Evolutionary conservation across 768 basidiomycete species (phyloP).

Genomic region (Botryobasidium botryosum): DNA sequence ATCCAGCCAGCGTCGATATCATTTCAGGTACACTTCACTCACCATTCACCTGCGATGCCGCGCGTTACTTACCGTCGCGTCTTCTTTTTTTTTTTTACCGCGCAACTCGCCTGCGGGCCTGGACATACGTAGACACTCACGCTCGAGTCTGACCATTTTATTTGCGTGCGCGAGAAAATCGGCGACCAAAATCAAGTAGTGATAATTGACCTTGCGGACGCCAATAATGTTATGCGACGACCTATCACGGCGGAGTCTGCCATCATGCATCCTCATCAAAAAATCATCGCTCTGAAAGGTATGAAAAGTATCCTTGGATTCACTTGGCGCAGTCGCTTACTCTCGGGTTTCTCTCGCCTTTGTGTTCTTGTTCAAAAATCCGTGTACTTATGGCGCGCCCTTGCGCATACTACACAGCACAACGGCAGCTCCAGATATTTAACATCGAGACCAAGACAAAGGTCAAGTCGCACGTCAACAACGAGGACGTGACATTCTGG

Average conservation of each 20-base stretch:
- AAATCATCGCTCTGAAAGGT: constrained; percentile 94
- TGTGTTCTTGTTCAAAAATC: background rate
- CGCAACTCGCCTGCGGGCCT: background rate
- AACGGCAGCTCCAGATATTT: constrained; percentile 90
- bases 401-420: constrained; percentile 34
- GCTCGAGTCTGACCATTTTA: constrained; percentile 94
- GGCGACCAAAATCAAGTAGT: constrained; percentile 95
- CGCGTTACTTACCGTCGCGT: too few species aligned
- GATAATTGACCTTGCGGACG: constrained; percentile 93
- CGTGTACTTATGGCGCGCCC: background rate
- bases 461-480: constrained; percentile 87
- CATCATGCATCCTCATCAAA: constrained; percentile 94
- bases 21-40: constrained; percentile 72
- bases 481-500: constrained; percentile 95
- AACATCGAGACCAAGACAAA: constrained; percentile 97
- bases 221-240: constrained; percentile 89
- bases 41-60: too few species aligned
- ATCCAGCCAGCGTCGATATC: constrained; percentile 94
- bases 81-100: background rate
- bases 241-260: constrained; percentile 98
- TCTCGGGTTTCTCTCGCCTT: too few species aligned
- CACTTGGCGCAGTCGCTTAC: too few species aligned
- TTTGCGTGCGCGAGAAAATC: constrained; percentile 92
- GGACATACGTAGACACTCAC: constrained; percentile 52
- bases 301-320: too few species aligned